Evolutionary conservation across 257 asterid species (phyloP), one percentile per base, ranked within the genome.

Genomic region (Coffea eugenioides): DNA sequence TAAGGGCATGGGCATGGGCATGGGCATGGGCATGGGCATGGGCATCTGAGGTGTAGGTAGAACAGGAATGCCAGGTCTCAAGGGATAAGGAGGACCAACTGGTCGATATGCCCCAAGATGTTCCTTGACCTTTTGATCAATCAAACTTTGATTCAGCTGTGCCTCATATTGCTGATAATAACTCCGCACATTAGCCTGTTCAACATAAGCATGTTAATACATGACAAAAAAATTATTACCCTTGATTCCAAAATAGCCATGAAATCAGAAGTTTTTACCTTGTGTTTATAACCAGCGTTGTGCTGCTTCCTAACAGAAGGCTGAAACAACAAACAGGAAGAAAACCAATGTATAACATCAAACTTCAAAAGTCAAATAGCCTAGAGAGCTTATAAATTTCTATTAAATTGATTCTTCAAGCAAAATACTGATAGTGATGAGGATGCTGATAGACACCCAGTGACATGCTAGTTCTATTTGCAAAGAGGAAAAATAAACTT

Each of bases 251-350:
- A 27, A 31, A 46, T 14, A 3, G 27, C 52, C n/a, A 39, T 4
- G 43, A 45, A 39, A 52, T 52, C 31, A 23, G 65, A 71, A 23
- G 62, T 3, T 73, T 15, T 34, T 87, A 93, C 99, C 98, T 95
- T 95, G 87, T 95, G 99, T 83, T 95, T 95, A 92, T 95, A 95
- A 61, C 99, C 99, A 1, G 98, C 91, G 71, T 95, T 95, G 75
- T 95, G 98, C 85, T 95, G 99, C 86, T 95, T 95, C 78, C 99
- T 86, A 41, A 95, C 99, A 8, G 99, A 95, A 56, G 99, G 99
- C 99, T 95, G 97, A 85, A 88, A 77, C 51, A 79, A 62, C 76
- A 88, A 52, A 75, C 25, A 45, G 13, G 48, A 56, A 65, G 16
- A 13, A 78, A 0, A 15, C 18, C 76, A 79, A 36, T 6, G 41